A percentile compares a stretch with the other conserved stretches of the same genome.
These are phyloP conservation scores for Myriosclerotinia scirpicola DNA, from an alignment of 2,329 filamentous ascomycete species.

Conservation along the genomic window DNA sequence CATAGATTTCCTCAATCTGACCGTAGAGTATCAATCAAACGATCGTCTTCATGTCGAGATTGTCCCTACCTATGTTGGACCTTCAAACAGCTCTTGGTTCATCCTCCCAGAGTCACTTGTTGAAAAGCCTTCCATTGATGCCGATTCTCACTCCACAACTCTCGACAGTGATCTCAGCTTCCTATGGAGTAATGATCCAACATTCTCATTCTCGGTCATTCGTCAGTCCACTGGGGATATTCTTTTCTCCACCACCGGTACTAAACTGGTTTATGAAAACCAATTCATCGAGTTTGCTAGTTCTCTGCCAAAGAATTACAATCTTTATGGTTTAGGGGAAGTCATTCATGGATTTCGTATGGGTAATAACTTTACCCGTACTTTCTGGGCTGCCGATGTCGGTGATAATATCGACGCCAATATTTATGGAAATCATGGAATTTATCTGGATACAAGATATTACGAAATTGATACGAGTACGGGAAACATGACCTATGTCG, in stretches of 20 bases:
- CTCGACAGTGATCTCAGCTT: slow-evolving; percentile 56
- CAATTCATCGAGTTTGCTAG: slow-evolving; percentile 76
- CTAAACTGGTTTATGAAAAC: slow-evolving; percentile 68
- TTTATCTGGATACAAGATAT: slow-evolving; percentile 79
- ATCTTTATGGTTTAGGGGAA: slow-evolving; percentile 74
- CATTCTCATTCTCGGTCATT: slow-evolving; percentile 67
- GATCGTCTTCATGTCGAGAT: slow-evolving; percentile 72
- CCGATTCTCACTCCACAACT: slow-evolving; percentile 43
- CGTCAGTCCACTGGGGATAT: slow-evolving; percentile 61
- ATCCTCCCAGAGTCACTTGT: slow-evolving; percentile 64
- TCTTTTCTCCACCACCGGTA: slow-evolving; percentile 65
- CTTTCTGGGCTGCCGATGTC: slow-evolving; percentile 66
- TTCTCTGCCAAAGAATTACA: slow-evolving; percentile 67
- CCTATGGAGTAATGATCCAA: slow-evolving; percentile 53
- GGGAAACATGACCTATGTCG: slow-evolving; percentile 53
- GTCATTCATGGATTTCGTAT: slow-evolving; percentile 69
- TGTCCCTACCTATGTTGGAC: slow-evolving; percentile 60
- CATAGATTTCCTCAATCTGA: slow-evolving; percentile 63
- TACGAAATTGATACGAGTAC: slow-evolving; percentile 54
- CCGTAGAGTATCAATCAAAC: slow-evolving; percentile 64
- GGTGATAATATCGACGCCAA: slow-evolving; percentile 60
- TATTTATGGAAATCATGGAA: slow-evolving; percentile 70
- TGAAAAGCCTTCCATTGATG: slow-evolving; percentile 41
- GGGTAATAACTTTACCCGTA: slow-evolving; percentile 71
- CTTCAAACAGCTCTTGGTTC: slow-evolving; percentile 65